A percentile compares a stretch with the other conserved stretches of the same genome.
phyloP scores from a whole-genome alignment of 208 protist genomes.

The Crithidia sp. region DNA sequence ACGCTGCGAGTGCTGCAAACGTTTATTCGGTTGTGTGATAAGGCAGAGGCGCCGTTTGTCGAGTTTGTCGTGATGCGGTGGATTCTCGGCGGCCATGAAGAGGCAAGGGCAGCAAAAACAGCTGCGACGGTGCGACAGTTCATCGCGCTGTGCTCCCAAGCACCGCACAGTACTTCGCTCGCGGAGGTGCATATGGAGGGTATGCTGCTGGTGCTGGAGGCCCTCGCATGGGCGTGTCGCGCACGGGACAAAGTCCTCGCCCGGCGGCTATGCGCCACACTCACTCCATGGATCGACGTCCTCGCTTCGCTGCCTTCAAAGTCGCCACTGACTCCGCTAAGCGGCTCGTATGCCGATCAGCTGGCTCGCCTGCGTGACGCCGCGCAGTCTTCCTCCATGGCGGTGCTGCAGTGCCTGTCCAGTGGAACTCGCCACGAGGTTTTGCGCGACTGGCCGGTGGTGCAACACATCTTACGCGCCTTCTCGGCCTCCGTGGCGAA shows the following conservation, averaged over 20 bases:
- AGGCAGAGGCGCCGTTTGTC: constrained; percentile 57
- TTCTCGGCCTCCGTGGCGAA: constrained; percentile 10
- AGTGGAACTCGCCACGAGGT: constrained; percentile 61
- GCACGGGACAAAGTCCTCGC: constrained; percentile 44
- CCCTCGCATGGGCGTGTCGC: constrained; percentile 60
- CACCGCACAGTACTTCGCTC: not conserved
- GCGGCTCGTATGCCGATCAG: not conserved
- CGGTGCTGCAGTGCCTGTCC: constrained; percentile 62
- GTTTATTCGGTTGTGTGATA: constrained; percentile 64
- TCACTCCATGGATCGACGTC: constrained; percentile 23
- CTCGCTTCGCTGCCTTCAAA: not conserved
- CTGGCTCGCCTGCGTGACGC: constrained; percentile 19
- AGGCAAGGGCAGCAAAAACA: not conserved
- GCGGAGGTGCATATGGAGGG: constrained; percentile 15
- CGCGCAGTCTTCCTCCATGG: constrained; percentile 27
- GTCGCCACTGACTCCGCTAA: not conserved
- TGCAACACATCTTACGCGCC: constrained; percentile 22
- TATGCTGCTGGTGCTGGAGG: constrained; percentile 51
- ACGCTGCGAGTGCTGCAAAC: constrained; percentile 47
- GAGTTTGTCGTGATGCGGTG: constrained; percentile 49
- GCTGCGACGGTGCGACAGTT: not conserved
- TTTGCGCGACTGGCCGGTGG: constrained; percentile 52
- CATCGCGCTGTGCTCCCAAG: not conserved
- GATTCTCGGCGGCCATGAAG: constrained; percentile 25
- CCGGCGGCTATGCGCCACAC: constrained; percentile 33